phyloP scores from a whole-genome alignment of 208 protist genomes.

The Novymonas esmeraldas region DNA sequence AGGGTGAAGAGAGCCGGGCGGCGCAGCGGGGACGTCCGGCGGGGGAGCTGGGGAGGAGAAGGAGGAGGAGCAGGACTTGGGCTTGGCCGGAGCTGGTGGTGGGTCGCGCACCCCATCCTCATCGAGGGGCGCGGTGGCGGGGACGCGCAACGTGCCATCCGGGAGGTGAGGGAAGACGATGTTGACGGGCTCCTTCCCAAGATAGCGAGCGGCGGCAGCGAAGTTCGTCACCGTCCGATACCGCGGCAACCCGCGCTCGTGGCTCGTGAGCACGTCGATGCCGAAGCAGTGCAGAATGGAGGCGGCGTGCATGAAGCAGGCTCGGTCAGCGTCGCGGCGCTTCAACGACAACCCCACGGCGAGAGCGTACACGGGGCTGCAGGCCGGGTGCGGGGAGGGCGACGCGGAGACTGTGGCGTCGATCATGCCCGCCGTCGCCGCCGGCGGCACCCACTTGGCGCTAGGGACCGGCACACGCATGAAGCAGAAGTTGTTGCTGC shows the following conservation, averaged over 20 bases:
- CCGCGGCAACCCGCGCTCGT: constrained; percentile 52
- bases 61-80: not conserved
- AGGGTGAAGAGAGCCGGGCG: constrained; percentile 12
- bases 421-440: constrained; percentile 2
- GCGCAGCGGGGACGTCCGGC: not conserved
- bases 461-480: constrained; percentile 13
- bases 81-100: no score
- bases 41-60: constrained; percentile 1
- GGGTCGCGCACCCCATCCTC: no score
- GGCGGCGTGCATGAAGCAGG: constrained; percentile 83
- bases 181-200: constrained; percentile 11
- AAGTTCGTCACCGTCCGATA: constrained; percentile 20
- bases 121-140: not conserved
- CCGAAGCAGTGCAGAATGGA: constrained; percentile 49
- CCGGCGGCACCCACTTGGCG: constrained; percentile 2
- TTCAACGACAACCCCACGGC: constrained; percentile 78
- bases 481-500: constrained; percentile 9
- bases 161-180: constrained; percentile 12
- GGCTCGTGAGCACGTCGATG: constrained; percentile 56
- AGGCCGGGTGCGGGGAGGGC: not conserved
- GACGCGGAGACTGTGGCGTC: constrained; percentile 3
- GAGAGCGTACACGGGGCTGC: constrained; percentile 26
- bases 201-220: constrained; percentile 11
- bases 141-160: constrained; percentile 10
- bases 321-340: constrained; percentile 80